Conservation (phyloP, 805 yeast genomes). For the Metschnikowia amazonensis region DNA sequence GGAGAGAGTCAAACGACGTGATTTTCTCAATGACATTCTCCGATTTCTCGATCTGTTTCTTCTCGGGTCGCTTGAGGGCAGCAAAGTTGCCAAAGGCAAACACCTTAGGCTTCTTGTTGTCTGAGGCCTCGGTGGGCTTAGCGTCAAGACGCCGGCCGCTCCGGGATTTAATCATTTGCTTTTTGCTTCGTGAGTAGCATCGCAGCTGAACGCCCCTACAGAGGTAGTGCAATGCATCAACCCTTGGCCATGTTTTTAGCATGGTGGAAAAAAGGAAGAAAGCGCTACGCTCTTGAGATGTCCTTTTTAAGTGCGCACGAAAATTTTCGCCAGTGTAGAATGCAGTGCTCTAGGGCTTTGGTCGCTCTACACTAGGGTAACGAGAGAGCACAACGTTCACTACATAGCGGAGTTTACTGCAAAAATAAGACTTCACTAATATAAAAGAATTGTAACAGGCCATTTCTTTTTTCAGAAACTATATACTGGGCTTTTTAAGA, state of each 20-base stretch:
- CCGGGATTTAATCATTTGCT: conserved; percentile 14
- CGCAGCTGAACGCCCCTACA: conserved; percentile 1
- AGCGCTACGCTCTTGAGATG: neutral
- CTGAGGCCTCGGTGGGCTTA: conserved; percentile 14
- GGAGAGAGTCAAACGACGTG: conserved; percentile 59
- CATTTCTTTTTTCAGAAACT: too few species aligned
- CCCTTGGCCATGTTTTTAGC: conserved; percentile 7
- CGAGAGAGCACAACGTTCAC: neutral
- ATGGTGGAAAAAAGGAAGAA: conserved; percentile 2
- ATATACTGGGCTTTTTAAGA: too few species aligned
- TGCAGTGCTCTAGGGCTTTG: conserved; percentile 7
- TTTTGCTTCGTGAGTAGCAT: conserved; percentile 8
- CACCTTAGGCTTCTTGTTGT: conserved; percentile 10
- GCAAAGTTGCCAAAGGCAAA: conserved; percentile 24
- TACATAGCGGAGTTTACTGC: too few species aligned
- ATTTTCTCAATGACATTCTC: conserved; percentile 41
- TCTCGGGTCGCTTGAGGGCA: conserved; percentile 19
- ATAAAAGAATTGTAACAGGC: too few species aligned
- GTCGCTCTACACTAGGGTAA: neutral
- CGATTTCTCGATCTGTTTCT: conserved; percentile 18
- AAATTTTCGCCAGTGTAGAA: conserved; percentile 6
- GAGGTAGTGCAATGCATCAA: neutral
- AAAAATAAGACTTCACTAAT: too few species aligned
- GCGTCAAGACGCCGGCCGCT: conserved; percentile 17
- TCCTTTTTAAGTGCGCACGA: conserved; percentile 6